Evolutionary conservation across 768 basidiomycete genomes (phyloP).

Genomic region (Holtermannia corniformis): DNA sequence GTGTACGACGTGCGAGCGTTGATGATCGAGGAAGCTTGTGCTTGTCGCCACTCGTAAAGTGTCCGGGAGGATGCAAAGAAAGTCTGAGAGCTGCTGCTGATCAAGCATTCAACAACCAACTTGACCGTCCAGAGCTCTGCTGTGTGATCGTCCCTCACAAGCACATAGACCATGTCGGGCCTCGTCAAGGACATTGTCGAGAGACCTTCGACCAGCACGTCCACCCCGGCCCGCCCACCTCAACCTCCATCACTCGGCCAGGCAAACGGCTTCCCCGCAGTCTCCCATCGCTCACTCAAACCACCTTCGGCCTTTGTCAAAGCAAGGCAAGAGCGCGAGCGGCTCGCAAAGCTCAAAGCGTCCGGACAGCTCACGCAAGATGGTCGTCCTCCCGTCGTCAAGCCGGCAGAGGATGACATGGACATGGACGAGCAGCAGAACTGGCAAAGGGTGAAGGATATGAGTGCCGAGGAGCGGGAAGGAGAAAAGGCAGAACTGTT

Average conservation of each 20-base stretch:
- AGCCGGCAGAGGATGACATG: slow-evolving; percentile 25
- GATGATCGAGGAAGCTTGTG: too few species aligned
- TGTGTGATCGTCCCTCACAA: too few species aligned
- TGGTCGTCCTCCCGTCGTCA: background rate
- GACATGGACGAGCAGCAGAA: slow-evolving; percentile 51
- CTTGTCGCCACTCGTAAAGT: too few species aligned
- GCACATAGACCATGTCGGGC: background rate
- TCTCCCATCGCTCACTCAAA: slow-evolving; percentile 52
- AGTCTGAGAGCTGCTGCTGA: too few species aligned
- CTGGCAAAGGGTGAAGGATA: slow-evolving; percentile 51
- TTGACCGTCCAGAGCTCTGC: too few species aligned
- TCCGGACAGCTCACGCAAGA: slow-evolving; percentile 21
- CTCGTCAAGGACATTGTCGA: slow-evolving; percentile 29
- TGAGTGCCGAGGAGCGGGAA: slow-evolving; percentile 64
- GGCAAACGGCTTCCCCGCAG: slow-evolving; percentile 54
- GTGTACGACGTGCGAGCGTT: too few species aligned
- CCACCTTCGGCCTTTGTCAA: slow-evolving; percentile 13
- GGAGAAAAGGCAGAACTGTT: slow-evolving; percentile 57
- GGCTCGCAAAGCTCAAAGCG: slow-evolving; percentile 3
- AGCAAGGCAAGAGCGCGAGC: background rate
- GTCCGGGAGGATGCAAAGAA: too few species aligned
- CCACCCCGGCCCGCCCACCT: slow-evolving; percentile 21
- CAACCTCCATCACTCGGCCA: slow-evolving; percentile 26
- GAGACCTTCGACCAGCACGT: slow-evolving; percentile 5
- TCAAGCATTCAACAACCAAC: too few species aligned